These are phyloP conservation scores for Obelidium mucronatum DNA, from an alignment of 192 early-diverging fungal genomes.

Conservation along the genomic window DNA sequence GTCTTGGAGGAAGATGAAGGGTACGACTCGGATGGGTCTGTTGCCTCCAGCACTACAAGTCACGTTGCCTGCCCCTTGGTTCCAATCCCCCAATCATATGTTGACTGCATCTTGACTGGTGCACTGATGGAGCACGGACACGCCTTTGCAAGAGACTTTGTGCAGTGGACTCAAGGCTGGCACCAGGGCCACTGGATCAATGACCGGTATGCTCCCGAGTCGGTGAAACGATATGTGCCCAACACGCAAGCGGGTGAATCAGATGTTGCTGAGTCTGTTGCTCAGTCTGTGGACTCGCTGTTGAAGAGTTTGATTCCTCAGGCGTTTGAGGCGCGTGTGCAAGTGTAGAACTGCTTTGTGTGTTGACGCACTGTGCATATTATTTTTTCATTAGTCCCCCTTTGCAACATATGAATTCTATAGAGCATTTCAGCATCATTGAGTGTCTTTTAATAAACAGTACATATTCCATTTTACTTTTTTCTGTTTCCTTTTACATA, in stretches of 20 bases:
- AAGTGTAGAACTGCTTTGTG: no score
- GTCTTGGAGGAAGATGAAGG: slow-evolving; percentile 21
- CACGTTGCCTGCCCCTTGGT: slow-evolving; percentile 33
- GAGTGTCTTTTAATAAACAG: no score
- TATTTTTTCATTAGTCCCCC: no score
- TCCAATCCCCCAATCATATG: slow-evolving; percentile 59
- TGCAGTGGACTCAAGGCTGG: slow-evolving; percentile 53
- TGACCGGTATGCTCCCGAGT: slow-evolving; percentile 42
- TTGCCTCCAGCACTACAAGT: neutral
- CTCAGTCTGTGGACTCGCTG: neutral
- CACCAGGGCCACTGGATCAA: slow-evolving; percentile 45
- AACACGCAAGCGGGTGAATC: slow-evolving; percentile 38
- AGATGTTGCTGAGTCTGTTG: neutral
- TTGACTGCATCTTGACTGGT: slow-evolving; percentile 56
- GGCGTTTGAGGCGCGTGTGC: slow-evolving; percentile 6
- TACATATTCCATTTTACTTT: no score
- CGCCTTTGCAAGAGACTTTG: slow-evolving; percentile 52
- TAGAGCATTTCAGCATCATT: no score
- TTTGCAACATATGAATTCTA: no score
- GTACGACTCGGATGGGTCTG: slow-evolving; percentile 5
- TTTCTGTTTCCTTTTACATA: no score
- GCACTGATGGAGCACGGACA: slow-evolving; percentile 37
- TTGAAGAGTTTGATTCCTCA: slow-evolving; percentile 1
- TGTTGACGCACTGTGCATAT: no score
- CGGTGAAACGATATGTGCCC: slow-evolving; percentile 43